phyloP scores from a whole-genome alignment of 805 yeast species.

The Ogataea degrootiae region DNA sequence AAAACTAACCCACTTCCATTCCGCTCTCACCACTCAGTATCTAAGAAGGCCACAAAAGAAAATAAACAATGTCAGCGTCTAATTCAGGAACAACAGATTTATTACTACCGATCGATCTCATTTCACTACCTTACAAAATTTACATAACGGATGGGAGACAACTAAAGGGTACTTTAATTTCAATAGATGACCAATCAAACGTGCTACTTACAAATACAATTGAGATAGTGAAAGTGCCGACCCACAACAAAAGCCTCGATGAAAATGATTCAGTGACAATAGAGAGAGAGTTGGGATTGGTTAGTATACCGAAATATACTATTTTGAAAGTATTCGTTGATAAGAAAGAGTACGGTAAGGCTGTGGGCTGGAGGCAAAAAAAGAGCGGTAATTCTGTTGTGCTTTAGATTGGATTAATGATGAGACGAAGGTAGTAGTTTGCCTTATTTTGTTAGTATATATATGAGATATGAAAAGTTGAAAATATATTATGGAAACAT shows the following conservation, averaged over 20 bases:
- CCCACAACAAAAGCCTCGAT: too few species aligned
- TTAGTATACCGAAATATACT: constrained; percentile 45
- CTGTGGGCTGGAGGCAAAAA: constrained; percentile 11
- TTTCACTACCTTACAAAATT: constrained; percentile 28
- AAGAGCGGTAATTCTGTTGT: background rate
- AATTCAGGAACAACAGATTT: background rate
- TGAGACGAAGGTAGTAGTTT: background rate
- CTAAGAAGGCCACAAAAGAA: background rate
- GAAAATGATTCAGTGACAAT: constrained; percentile 1
- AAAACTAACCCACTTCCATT: too few species aligned
- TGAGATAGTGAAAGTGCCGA: constrained; percentile 18
- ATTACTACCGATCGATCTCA: constrained; percentile 25
- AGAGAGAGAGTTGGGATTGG: constrained; percentile 43
- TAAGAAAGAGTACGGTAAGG: constrained; percentile 17
- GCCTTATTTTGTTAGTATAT: too few species aligned
- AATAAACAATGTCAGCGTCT: background rate
- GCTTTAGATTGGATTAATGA: background rate
- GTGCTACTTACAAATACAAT: constrained; percentile 35
- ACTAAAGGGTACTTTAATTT: constrained; percentile 35
- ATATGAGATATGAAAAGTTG: too few species aligned
- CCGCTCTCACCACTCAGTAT: background rate
- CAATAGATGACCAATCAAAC: constrained; percentile 41
- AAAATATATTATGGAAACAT: too few species aligned
- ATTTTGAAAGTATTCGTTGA: constrained; percentile 29
- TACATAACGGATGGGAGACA: constrained; percentile 29